Percentiles rank a stretch among this genome's conserved stretches.
These are phyloP conservation scores for Eucalyptus dawsonii DNA, from an alignment of 345 rosid species.

Conservation along the genomic window DNA sequence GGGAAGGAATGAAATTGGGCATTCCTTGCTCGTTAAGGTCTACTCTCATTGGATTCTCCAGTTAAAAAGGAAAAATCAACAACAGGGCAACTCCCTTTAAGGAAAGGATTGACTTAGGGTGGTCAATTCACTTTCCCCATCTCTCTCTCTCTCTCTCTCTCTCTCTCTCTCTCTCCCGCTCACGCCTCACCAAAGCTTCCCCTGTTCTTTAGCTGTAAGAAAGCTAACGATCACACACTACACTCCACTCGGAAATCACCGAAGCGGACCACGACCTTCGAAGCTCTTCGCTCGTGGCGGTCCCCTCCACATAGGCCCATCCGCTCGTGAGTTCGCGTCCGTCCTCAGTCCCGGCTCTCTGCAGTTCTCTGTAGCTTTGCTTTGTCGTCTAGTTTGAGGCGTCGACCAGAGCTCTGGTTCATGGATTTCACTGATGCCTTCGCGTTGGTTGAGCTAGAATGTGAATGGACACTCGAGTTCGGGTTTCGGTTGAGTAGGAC, in stretches of 20 bases:
- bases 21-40: background rate
- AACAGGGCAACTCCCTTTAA: background rate
- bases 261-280: background rate
- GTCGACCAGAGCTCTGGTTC: background rate
- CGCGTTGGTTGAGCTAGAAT: background rate
- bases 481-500: background rate
- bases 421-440: background rate
- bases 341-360: background rate
- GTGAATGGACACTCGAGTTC: background rate
- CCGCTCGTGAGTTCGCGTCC: background rate
- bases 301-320: background rate
- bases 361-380: background rate
- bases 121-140: background rate
- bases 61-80: background rate
- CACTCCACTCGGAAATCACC: background rate
- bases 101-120: background rate
- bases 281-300: background rate
- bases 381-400: background rate
- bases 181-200: background rate
- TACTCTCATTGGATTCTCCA: background rate
- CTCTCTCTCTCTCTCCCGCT: background rate
- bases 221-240: background rate
- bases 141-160: background rate
- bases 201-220: background rate
- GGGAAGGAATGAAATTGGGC: background rate